Evolutionary conservation across 805 yeast species (phyloP).

Genomic region (Yamadazyma philogaea): DNA sequence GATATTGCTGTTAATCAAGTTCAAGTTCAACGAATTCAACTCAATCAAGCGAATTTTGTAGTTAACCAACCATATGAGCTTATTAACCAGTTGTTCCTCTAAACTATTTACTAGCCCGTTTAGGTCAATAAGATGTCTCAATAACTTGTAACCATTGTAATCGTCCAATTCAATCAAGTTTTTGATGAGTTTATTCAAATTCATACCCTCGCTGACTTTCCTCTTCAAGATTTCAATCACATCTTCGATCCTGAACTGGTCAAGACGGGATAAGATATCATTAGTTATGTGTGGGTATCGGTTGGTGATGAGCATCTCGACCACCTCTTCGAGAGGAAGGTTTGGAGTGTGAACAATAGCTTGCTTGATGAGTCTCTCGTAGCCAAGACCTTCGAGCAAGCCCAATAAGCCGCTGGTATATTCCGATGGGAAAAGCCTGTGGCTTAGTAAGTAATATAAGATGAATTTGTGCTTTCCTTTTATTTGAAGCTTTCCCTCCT

Average conservation of each 20-base stretch:
- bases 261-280: slow-evolving; percentile 64
- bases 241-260: slow-evolving; percentile 59
- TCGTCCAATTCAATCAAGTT: slow-evolving; percentile 39
- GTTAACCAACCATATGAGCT: slow-evolving; percentile 44
- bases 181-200: slow-evolving; percentile 38
- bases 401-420: slow-evolving; percentile 55
- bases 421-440: slow-evolving; percentile 75
- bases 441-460: slow-evolving; percentile 73
- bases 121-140: slow-evolving; percentile 65
- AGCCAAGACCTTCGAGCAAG: slow-evolving; percentile 38
- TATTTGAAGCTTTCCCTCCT: slow-evolving; percentile 6
- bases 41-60: slow-evolving; percentile 45
- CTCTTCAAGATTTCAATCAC: slow-evolving; percentile 50
- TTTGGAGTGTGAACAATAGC: slow-evolving; percentile 78
- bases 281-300: slow-evolving; percentile 62
- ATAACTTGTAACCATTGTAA: slow-evolving; percentile 56
- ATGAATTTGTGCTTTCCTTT: slow-evolving; percentile 41
- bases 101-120: slow-evolving; percentile 65
- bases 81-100: slow-evolving; percentile 39
- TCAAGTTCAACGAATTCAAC: slow-evolving; percentile 42
- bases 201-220: slow-evolving; percentile 19
- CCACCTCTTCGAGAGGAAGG: slow-evolving; percentile 59
- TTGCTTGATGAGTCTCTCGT: slow-evolving; percentile 71
- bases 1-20: slow-evolving; percentile 34
- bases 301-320: slow-evolving; percentile 50